Evolutionary conservation across 192 early-diverging fungal species (phyloP).

Genomic region (Backusella tuberculispora): DNA sequence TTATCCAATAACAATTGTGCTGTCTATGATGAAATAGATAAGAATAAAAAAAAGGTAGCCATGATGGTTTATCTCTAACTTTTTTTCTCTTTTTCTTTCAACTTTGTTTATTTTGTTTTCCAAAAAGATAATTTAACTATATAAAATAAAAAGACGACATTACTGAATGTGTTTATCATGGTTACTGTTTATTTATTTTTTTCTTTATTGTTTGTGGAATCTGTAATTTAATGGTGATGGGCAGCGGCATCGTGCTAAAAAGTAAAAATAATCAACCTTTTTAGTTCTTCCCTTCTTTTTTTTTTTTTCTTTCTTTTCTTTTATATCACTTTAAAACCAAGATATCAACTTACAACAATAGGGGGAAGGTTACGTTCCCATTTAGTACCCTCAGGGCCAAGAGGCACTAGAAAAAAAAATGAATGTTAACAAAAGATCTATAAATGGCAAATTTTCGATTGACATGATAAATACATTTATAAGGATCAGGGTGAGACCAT

Average conservation of each 20-base stretch:
- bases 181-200: background rate
- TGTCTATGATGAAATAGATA: too few relatives aligned
- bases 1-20: too few relatives aligned
- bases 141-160: background rate
- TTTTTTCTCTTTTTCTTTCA: background rate
- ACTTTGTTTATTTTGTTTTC: slow-evolving; percentile 9
- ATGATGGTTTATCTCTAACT: too few relatives aligned
- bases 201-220: background rate
- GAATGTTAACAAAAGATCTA: background rate
- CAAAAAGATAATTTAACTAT: slow-evolving; percentile 1
- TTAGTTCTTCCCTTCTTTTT: background rate
- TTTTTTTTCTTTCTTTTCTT: background rate
- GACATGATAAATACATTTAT: slow-evolving; percentile 64
- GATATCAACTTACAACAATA: slow-evolving; percentile 32
- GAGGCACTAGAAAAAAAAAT: slow-evolving; percentile 55
- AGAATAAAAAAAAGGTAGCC: background rate
- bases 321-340: background rate
- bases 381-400: slow-evolving; percentile 75
- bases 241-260: slow-evolving; percentile 16
- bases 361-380: slow-evolving; percentile 84
- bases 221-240: slow-evolving; percentile 25
- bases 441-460: slow-evolving; percentile 14
- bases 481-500: slow-evolving; percentile 83
- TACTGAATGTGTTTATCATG: slow-evolving; percentile 1
- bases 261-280: background rate